These are phyloP conservation scores for Fragaria vesca DNA, from an alignment of 306 rosid species.

Conservation along the genomic window DNA sequence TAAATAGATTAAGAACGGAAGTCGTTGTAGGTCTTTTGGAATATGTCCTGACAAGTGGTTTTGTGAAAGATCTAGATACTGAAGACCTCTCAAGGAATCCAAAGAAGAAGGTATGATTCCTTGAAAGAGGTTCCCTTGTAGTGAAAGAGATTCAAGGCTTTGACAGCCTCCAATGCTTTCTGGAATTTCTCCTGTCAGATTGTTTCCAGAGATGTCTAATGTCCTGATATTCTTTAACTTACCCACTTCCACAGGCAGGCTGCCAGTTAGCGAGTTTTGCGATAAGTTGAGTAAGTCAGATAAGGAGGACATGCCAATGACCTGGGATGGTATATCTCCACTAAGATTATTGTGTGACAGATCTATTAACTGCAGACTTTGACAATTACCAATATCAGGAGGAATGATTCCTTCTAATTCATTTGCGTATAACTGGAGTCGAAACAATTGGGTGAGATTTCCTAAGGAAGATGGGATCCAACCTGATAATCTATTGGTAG, in stretches of 20 bases:
- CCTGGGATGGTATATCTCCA: slow-evolving; percentile 34
- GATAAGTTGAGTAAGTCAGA: slow-evolving; percentile 30
- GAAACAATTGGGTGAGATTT: slow-evolving; percentile 26
- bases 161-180: slow-evolving; percentile 25
- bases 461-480: slow-evolving; percentile 22
- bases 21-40: background rate
- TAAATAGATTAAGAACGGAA: background rate
- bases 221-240: slow-evolving; percentile 1
- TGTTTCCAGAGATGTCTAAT: slow-evolving; percentile 33
- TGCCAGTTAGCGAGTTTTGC: slow-evolving; percentile 25
- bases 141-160: slow-evolving; percentile 23
- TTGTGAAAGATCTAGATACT: background rate
- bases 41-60: background rate
- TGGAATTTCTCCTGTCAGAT: slow-evolving; percentile 32
- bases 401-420: slow-evolving; percentile 39
- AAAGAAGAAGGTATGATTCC: slow-evolving; percentile 29
- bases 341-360: slow-evolving; percentile 19
- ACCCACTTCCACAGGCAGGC: slow-evolving; percentile 26
- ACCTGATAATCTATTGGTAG: slow-evolving; percentile 31
- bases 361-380: background rate
- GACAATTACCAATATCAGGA: slow-evolving; percentile 16
- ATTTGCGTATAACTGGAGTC: slow-evolving; percentile 3
- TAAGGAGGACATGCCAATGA: slow-evolving; percentile 3
- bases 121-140: slow-evolving; percentile 26
- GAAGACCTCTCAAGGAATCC: too few relatives aligned